A percentile compares a stretch with the other conserved stretches of the same genome.
phyloP scores from a whole-genome alignment of 805 yeast genomes.

The Wickerhamomyces queroliae region DNA sequence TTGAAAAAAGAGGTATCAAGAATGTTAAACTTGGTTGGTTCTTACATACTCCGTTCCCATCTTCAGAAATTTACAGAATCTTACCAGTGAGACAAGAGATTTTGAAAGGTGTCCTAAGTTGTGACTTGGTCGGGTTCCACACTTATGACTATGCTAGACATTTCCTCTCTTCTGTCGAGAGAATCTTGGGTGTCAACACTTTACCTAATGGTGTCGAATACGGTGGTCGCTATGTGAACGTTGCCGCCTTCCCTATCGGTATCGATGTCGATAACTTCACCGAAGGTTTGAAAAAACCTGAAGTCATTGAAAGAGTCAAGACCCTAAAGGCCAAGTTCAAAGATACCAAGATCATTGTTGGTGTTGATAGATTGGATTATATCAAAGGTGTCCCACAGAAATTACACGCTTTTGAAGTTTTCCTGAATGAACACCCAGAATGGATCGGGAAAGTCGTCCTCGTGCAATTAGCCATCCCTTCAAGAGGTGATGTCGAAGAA shows the following conservation, averaged over 20 bases:
- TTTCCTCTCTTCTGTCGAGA: conserved; percentile 82
- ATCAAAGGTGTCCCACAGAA: conserved; percentile 98
- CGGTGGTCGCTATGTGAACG: conserved; percentile 68
- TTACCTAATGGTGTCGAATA: conserved; percentile 87
- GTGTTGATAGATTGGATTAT: conserved; percentile 94
- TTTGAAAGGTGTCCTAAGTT: conserved; percentile 83
- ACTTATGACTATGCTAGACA: conserved; percentile 99
- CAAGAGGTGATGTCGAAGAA: conserved; percentile 97
- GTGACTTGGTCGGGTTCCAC: conserved; percentile 95
- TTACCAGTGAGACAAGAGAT: conserved; percentile 94
- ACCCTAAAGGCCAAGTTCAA: conserved; percentile 61
- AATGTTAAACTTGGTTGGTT: conserved; percentile 86
- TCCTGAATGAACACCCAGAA: conserved; percentile 88
- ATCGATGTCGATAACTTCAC: conserved; percentile 90
- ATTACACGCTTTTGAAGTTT: conserved; percentile 92
- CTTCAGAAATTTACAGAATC: conserved; percentile 92
- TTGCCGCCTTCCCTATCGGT: conserved; percentile 99
- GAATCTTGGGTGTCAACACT: conserved; percentile 77
- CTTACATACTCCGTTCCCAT: conserved; percentile 96
- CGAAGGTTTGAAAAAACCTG: conserved; percentile 61
- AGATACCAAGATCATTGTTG: conserved; percentile 84
- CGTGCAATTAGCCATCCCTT: conserved; percentile 96
- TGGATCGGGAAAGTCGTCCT: conserved; percentile 97
- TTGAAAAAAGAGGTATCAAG: conserved; percentile 36
- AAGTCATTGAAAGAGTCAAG: conserved; percentile 60